Evolutionary conservation across 2,329 filamentous ascomycete species (phyloP), one percentile per base, ranked within the genome.

Genomic region (Penicillium sclerotigenum): DNA sequence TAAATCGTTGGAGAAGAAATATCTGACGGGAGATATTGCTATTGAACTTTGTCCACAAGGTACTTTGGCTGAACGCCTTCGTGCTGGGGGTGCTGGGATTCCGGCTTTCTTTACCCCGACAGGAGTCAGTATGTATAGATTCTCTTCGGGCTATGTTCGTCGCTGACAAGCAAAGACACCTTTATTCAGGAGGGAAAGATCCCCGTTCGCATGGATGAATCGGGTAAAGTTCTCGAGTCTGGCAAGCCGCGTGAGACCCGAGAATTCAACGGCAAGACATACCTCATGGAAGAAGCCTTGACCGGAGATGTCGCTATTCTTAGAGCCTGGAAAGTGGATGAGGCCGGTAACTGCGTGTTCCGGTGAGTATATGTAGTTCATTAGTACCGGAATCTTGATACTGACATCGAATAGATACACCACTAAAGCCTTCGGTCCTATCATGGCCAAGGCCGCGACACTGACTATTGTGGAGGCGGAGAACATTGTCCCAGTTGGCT

Each of bases 381-480:
- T 4, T 9, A 28, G 11, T 20, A 3, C 3, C 3, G 13, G 26
- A n/a, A 24, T 14, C 16, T 29, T 26, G 4, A 34, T 41, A 28
- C 40, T 57, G 13, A 56, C 3, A 16, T 28, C 13, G 36, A 7
- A 37, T 48, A 74, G 71, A 24, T 87, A 89, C 72, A 88, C 88
- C 0, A 90, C 88, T 31, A 89, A 89, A 70, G 85, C 87, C 0
- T 91, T 90, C 61, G 87, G 85, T 1, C 82, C 84, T 6, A 81
- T 90, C 59, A 90, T 91, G 88, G 90, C 88, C 57, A 92, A 93
- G 75, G 90, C 90, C 0, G 90, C 89, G 0, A 83, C 82, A 46
- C 68, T 89, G 37, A 87, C 89, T 26, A 92, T 95, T 38, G 89
- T 94, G 36, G 90, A 95, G 71, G 90, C 90, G 1, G 90, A 95